Conservation (phyloP, 1,284 basidiomycete species). For the Rhodotorula sp. region DNA sequence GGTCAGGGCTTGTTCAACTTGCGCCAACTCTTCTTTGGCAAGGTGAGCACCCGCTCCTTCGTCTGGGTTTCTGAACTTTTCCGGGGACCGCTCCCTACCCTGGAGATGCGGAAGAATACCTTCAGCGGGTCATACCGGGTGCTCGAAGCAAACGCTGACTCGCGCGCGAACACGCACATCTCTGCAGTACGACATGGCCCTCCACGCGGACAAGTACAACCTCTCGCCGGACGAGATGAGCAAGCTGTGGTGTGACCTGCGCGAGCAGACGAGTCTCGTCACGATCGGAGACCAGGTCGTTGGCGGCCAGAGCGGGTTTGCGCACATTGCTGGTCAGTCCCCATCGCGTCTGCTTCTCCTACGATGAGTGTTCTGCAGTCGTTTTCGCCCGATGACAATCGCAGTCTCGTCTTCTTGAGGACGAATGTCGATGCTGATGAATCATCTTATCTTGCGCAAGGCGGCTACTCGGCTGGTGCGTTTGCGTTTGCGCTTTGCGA, state of each 20-base stretch:
- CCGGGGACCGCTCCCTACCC: too few species aligned
- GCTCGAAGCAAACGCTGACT: neutral
- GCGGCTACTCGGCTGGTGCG: constrained; percentile 15
- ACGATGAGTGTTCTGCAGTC: neutral
- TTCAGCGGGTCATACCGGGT: too few species aligned
- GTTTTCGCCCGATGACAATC: too few species aligned
- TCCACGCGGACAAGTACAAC: constrained; percentile 40
- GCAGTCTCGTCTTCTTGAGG: too few species aligned
- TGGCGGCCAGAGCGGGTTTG: constrained; percentile 69
- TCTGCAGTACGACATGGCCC: constrained; percentile 50
- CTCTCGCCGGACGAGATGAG: constrained; percentile 61
- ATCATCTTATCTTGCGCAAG: too few species aligned
- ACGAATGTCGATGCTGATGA: too few species aligned
- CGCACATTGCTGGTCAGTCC: constrained; percentile 59
- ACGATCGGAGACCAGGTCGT: constrained; percentile 58
- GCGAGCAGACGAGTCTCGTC: constrained; percentile 66
- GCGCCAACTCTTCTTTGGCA: constrained; percentile 74
- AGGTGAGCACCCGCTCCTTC: constrained; percentile 52
- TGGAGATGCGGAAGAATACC: too few species aligned
- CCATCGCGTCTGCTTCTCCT: constrained; percentile 1
- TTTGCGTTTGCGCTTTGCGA: too few species aligned
- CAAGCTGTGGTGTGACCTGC: constrained; percentile 67
- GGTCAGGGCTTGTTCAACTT: constrained; percentile 77
- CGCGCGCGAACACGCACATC: neutral
- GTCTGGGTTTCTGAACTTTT: too few species aligned